Evolutionary conservation across 805 yeast genomes (phyloP).

Genomic region (Wickerhamiella cacticola): DNA sequence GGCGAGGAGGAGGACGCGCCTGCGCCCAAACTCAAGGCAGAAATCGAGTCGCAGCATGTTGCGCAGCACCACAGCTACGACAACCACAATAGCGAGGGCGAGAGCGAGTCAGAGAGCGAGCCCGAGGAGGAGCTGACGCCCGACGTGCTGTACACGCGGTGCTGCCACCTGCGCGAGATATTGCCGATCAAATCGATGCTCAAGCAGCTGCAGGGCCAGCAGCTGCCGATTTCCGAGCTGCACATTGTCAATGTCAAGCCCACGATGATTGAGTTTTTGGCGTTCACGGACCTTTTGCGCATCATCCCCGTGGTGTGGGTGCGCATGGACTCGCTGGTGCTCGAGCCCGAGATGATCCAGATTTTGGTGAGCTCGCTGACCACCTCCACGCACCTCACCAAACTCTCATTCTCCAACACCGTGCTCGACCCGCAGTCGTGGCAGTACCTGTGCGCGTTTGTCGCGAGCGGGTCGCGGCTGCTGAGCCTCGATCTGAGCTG

Average conservation of each 20-base stretch:
- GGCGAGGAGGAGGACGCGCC: conserved; percentile 23
- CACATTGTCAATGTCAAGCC: conserved; percentile 81
- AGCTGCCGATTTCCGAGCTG: conserved; percentile 58
- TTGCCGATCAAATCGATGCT: conserved; percentile 83
- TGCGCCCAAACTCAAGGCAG: background rate
- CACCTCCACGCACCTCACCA: conserved; percentile 53
- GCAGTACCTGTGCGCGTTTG: conserved; percentile 64
- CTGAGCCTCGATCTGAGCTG: conserved; percentile 24
- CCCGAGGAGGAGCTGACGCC: conserved; percentile 31
- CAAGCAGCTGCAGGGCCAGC: conserved; percentile 65
- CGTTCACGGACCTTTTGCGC: conserved; percentile 78
- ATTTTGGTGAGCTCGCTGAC: conserved; percentile 59
- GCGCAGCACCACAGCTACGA: background rate
- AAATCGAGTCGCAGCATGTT: background rate
- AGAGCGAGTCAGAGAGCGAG: background rate
- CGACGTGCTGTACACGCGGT: conserved; percentile 75
- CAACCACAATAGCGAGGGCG: background rate
- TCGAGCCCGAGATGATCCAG: conserved; percentile 65
- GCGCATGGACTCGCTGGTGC: conserved; percentile 63
- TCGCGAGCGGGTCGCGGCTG: conserved; percentile 42
- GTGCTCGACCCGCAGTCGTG: conserved; percentile 63
- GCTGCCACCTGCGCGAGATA: conserved; percentile 86
- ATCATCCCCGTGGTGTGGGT: conserved; percentile 71
- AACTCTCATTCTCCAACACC: conserved; percentile 67
- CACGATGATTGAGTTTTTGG: conserved; percentile 71